Conservation (phyloP, 2,329 filamentous ascomycete species). For the Amylocarpus encephaloides region DNA sequence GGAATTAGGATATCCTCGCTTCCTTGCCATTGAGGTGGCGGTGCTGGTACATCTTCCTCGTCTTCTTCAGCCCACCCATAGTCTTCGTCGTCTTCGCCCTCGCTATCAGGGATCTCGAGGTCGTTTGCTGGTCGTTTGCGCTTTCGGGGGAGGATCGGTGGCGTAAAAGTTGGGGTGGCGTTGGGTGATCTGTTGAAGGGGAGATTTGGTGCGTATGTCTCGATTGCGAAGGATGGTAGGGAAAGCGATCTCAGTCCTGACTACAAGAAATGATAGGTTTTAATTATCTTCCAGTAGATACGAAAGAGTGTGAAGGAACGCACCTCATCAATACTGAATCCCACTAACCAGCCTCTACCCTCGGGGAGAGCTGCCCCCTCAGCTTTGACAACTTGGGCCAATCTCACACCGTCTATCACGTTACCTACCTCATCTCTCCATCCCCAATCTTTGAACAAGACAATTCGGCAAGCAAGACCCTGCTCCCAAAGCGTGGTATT, state of each 20-base stretch:
- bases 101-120: slow-evolving; percentile 54
- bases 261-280: slow-evolving; percentile 4
- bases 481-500: slow-evolving; percentile 75
- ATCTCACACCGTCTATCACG: slow-evolving; percentile 48
- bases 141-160: slow-evolving; percentile 43
- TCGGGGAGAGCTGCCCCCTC: slow-evolving; percentile 40
- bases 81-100: slow-evolving; percentile 56
- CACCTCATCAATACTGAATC: slow-evolving; percentile 25
- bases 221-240: slow-evolving; percentile 6
- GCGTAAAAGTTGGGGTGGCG: slow-evolving; percentile 4
- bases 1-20: slow-evolving; percentile 55
- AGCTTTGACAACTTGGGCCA: slow-evolving; percentile 60
- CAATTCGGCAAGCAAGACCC: slow-evolving; percentile 65
- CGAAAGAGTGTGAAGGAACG: slow-evolving; percentile 3
- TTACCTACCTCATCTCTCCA: slow-evolving; percentile 38
- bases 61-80: slow-evolving; percentile 67
- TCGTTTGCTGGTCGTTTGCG: slow-evolving; percentile 57
- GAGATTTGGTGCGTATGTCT: neutral
- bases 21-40: slow-evolving; percentile 62
- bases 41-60: slow-evolving; percentile 51
- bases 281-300: neutral
- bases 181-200: slow-evolving; percentile 3
- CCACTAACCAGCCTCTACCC: slow-evolving; percentile 15
- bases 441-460: slow-evolving; percentile 73
- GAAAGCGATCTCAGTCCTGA: slow-evolving; percentile 10